Percentiles rank a stretch among this genome's conserved stretches.
phyloP scores from a whole-genome alignment of 2,329 filamentous ascomycete species.

The Cryphonectria naterciae region DNA sequence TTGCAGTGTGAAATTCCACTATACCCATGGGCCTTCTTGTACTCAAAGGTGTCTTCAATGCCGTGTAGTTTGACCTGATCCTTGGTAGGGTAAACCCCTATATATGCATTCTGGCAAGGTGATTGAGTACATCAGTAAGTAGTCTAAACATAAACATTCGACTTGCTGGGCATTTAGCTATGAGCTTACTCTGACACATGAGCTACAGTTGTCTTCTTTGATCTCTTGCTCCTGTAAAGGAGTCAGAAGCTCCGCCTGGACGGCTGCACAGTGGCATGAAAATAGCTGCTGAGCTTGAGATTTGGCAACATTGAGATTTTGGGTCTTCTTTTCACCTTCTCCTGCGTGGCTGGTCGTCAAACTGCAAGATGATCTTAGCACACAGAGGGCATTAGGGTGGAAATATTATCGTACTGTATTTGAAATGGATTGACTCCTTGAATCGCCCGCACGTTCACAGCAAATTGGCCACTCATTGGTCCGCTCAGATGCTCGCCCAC shows the following conservation, averaged over 20 bases:
- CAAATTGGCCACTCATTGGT: slow-evolving; percentile 10
- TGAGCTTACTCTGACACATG: slow-evolving; percentile 22
- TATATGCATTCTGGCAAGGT: background rate
- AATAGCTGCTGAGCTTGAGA: slow-evolving; percentile 13
- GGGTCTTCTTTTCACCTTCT: background rate
- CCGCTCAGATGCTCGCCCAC: background rate
- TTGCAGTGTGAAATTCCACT: slow-evolving; percentile 23
- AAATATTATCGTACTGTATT: slow-evolving; percentile 12
- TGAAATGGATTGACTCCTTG: slow-evolving; percentile 24
- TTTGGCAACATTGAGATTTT: background rate
- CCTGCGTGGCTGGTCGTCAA: background rate
- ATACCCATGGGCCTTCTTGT: background rate
- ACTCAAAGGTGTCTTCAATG: background rate
- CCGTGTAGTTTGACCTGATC: background rate
- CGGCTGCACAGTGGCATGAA: slow-evolving; percentile 26
- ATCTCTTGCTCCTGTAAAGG: slow-evolving; percentile 48
- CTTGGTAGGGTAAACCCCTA: background rate
- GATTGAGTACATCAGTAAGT: background rate
- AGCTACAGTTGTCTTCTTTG: slow-evolving; percentile 42
- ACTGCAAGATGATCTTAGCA: background rate
- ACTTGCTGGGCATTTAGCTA: background rate
- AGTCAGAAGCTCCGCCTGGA: slow-evolving; percentile 17
- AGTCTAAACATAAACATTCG: background rate
- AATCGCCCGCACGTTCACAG: slow-evolving; percentile 20
- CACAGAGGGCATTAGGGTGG: background rate